phyloP scores from a whole-genome alignment of 2,329 filamentous ascomycete genomes.

The Hortaea sp. region DNA sequence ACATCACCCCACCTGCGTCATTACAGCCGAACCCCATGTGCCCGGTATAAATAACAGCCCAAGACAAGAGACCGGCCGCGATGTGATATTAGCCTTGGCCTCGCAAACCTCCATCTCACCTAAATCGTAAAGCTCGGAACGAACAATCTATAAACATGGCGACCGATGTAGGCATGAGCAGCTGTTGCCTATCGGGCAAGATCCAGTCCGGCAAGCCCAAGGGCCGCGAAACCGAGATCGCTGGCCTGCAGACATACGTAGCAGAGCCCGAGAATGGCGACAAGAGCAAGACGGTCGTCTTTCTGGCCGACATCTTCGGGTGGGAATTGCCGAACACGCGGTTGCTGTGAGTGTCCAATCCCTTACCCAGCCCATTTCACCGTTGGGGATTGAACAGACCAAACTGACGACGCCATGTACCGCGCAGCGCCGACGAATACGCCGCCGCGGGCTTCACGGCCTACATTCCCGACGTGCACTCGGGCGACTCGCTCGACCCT shows the following conservation, averaged over 20 bases:
- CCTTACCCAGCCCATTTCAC: neutral
- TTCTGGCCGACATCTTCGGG: conserved; percentile 41
- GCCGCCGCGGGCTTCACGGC: conserved; percentile 36
- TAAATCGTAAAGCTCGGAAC: no score
- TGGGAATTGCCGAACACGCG: conserved; percentile 38
- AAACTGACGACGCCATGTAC: neutral
- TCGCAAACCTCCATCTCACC: no score
- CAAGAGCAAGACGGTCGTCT: conserved; percentile 36
- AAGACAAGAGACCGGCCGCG: no score
- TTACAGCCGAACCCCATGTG: no score
- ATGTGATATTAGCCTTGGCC: no score
- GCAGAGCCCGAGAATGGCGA: conserved; percentile 32
- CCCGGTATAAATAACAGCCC: no score
- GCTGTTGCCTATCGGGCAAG: conserved; percentile 34
- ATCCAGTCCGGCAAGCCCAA: conserved; percentile 28
- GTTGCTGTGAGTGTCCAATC: conserved; percentile 20
- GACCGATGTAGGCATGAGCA: conserved; percentile 30
- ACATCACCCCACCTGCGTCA: no score
- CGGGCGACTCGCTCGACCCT: conserved; percentile 30
- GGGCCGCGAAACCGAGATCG: conserved; percentile 28
- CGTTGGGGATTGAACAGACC: no score
- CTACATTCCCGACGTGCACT: conserved; percentile 37
- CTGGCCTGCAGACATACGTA: conserved; percentile 32
- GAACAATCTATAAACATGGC: conserved; percentile 19
- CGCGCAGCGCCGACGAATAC: conserved; percentile 33